Evolutionary conservation across 202 grass and related monocot genomes (phyloP), one percentile per base, ranked within the genome.

Genomic region (Panicum virgatum): DNA sequence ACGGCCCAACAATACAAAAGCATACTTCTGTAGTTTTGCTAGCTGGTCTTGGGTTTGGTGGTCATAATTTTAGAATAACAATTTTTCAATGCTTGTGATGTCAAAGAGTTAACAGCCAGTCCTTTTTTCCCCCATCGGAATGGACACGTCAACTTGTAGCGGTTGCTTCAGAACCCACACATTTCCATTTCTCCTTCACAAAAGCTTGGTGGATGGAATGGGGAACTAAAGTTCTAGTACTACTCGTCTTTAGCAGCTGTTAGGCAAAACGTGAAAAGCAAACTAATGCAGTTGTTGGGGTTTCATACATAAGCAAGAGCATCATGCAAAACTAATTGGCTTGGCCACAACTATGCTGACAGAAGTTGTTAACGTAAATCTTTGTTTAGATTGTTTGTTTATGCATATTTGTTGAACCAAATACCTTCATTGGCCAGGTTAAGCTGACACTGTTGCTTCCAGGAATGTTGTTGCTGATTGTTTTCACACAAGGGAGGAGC

Each of bases 251-350:
- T 39, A 80, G 23, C 23, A 47, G 6, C 25, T 80, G 78, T 16
- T 59, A 69, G 51, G 51, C 16, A 70, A 80, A 80, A 70, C 65
- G 25, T 70, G 78, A 34, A 19, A 70, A 69, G 6, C 64, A 70
- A 69, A 80, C 38, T 70, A 80, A 38, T 45, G 51, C 18, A 80
- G 65, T 80, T 80, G 64, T 70, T 80, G 78, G 6, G 48, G 25
- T 23, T 56, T 70, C 30, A 66, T 25, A 66, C 13, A 66, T 68
- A 68, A 80, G 63, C 56, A 38, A 80, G 38, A 32, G 23, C 37
- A 69, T 80, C 78, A 80, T 44, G 51, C 23, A 30, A 44, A 60
- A 25, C 65, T 69, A 54, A 69, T 69, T 69, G 48, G 36, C 16
- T 43, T 69, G 16, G 37, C 46, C 12, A 9, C 16, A 26, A 67